A percentile compares a stretch with the other conserved stretches of the same genome.
Conservation (phyloP, 257 asterid genomes). For the Gynochthodes officinalis region DNA sequence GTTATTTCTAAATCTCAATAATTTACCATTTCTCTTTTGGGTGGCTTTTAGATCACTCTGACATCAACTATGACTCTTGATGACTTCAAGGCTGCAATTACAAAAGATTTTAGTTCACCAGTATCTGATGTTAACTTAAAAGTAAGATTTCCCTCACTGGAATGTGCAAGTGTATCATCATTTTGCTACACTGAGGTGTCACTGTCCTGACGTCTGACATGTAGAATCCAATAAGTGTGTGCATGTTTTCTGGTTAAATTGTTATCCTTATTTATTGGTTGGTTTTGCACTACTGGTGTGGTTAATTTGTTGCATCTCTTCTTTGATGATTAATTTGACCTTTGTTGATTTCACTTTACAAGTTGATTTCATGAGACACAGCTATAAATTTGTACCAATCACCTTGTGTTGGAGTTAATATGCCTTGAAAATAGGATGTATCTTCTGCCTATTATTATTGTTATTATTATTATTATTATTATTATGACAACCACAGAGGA, state of each 20-base stretch:
- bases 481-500: neutral
- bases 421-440: neutral
- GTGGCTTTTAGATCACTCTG: slow-evolving; percentile 48
- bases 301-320: neutral
- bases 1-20: neutral
- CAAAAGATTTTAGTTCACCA: slow-evolving; percentile 37
- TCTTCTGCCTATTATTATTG: neutral
- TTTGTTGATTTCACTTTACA: too few relatives aligned
- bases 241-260: neutral
- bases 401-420: too few relatives aligned
- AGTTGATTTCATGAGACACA: too few relatives aligned
- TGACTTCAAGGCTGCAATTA: slow-evolving; percentile 59
- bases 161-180: neutral
- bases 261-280: neutral
- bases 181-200: neutral
- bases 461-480: too few relatives aligned
- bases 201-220: neutral
- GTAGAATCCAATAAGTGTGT: too few relatives aligned
- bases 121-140: slow-evolving; percentile 67
- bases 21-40: slow-evolving; percentile 11
- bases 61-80: slow-evolving; percentile 65
- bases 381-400: too few relatives aligned
- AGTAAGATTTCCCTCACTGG: slow-evolving; percentile 35
- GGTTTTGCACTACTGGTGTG: neutral
- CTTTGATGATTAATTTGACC: neutral